phyloP scores from a whole-genome alignment of 805 yeast species.

The Candida ulmi region DNA sequence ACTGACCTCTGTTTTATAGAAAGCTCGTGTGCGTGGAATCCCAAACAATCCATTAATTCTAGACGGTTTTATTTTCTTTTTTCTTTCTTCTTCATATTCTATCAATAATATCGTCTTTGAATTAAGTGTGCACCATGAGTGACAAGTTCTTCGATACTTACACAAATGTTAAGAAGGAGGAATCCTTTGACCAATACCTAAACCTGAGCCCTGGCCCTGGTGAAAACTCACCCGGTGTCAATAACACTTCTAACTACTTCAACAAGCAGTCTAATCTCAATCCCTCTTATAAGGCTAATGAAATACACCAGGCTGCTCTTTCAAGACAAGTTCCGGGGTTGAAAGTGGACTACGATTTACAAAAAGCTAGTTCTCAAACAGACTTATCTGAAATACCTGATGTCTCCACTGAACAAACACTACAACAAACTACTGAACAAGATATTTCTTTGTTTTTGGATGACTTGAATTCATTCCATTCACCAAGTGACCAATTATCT shows the following conservation, averaged over 20 bases:
- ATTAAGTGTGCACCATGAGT: too few species aligned
- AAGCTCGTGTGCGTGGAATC: too few species aligned
- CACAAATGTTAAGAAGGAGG: neutral
- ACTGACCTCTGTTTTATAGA: too few species aligned
- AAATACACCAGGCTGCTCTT: neutral
- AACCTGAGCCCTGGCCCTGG: neutral
- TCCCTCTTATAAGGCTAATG: neutral
- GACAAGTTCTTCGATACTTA: neutral
- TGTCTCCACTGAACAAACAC: neutral
- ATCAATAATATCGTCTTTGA: too few species aligned
- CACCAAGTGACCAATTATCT: constrained; percentile 6
- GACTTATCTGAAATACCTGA: constrained; percentile 1
- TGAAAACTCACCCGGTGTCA: neutral
- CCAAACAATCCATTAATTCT: too few species aligned
- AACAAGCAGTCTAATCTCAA: neutral
- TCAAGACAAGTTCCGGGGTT: constrained; percentile 16
- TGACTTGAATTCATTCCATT: constrained; percentile 10
- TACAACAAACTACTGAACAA: neutral
- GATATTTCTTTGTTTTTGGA: constrained; percentile 14
- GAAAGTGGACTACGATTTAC: constrained; percentile 11
- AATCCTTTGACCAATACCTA: neutral
- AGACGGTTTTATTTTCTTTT: too few species aligned
- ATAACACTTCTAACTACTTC: neutral
- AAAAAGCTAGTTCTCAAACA: constrained; percentile 12
- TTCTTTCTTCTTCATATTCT: too few species aligned